Evolutionary conservation across 2,329 filamentous ascomycete species (phyloP).

Genomic region (Cadophora malorum): DNA sequence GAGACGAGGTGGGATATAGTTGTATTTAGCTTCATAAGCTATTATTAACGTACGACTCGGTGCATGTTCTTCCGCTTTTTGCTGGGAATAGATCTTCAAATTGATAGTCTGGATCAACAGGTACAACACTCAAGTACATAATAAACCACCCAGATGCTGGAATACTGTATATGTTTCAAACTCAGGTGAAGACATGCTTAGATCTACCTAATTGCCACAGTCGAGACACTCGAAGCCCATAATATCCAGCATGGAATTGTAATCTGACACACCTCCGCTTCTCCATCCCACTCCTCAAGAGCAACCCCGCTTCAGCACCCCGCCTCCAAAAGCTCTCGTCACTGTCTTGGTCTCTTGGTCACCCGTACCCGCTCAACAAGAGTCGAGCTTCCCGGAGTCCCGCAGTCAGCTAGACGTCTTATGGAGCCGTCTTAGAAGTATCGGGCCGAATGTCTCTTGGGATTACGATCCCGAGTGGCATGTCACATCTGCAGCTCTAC

Average conservation of each 20-base stretch:
- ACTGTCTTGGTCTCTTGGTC: not conserved
- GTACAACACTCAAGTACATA: not conserved
- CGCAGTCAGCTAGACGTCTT: not conserved
- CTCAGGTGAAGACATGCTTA: not conserved
- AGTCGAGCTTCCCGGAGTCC: not conserved
- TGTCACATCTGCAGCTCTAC: not conserved
- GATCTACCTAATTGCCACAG: not conserved
- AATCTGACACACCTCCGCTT: not conserved
- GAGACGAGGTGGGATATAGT: not conserved
- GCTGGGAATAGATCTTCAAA: not conserved
- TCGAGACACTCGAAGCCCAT: not conserved
- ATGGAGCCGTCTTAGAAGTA: not conserved
- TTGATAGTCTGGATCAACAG: slow-evolving; percentile 4
- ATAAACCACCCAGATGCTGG: not conserved
- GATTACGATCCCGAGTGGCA: not conserved
- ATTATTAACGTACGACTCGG: not conserved
- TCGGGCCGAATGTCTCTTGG: not conserved
- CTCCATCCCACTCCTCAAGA: not conserved
- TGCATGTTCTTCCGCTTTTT: not conserved
- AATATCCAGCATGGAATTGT: not conserved
- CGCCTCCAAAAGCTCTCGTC: not conserved
- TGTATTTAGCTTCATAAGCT: not conserved
- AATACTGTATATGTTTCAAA: not conserved
- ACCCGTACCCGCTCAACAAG: not conserved
- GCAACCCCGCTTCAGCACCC: slow-evolving; percentile 4